phyloP scores from a whole-genome alignment of 2,329 filamentous ascomycete genomes.

The Colletotrichum salicis region DNA sequence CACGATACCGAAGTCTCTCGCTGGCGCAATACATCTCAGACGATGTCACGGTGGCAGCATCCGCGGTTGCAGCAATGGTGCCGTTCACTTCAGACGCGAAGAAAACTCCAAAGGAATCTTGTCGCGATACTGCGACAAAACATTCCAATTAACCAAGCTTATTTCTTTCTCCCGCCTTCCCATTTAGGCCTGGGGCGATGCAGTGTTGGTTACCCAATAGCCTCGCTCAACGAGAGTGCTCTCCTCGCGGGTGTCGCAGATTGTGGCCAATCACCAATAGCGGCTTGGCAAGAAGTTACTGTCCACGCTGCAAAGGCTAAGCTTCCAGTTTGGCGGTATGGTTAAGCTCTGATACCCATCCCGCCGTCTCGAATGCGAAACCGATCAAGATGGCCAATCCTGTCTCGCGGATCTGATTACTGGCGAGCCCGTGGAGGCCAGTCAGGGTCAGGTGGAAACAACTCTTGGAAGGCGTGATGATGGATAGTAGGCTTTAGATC shows the following conservation, averaged over 20 bases:
- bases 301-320: background rate
- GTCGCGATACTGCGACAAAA: background rate
- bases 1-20: background rate
- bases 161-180: background rate
- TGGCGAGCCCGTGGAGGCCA: background rate
- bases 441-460: background rate
- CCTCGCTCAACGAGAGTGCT: background rate
- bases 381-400: background rate
- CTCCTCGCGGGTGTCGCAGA: background rate
- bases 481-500: background rate
- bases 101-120: background rate
- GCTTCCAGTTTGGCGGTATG: background rate
- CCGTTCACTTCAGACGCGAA: background rate
- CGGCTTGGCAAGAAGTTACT: background rate
- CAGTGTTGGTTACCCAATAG: background rate
- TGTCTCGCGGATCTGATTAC: background rate
- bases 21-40: background rate
- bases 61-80: background rate
- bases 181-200: background rate
- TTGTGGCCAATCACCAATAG: background rate
- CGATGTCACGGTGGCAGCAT: background rate
- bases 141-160: background rate
- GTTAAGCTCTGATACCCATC: background rate
- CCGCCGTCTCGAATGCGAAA: background rate
- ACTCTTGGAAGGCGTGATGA: background rate